These are phyloP conservation scores for Pseudoperonospora humuli DNA, from an alignment of 352 stramenopile genomes.

Conservation along the genomic window DNA sequence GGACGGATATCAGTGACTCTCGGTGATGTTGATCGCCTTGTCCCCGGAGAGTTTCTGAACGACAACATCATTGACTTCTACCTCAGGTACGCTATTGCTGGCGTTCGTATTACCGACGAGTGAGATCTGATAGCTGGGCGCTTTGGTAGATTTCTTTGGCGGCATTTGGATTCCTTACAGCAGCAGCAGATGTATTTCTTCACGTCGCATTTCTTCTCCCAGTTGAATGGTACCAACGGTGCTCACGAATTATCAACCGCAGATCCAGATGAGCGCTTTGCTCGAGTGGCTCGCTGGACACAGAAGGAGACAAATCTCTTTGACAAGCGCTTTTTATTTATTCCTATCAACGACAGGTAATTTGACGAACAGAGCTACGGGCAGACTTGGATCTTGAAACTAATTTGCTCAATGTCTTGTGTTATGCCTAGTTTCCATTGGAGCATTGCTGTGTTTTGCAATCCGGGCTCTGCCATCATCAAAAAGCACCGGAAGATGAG, in stretches of 20 bases:
- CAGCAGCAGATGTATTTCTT: constrained; percentile 87
- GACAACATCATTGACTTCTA: constrained; percentile 92
- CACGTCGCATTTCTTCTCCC: constrained; percentile 94
- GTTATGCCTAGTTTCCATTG: constrained; percentile 69
- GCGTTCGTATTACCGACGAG: neutral
- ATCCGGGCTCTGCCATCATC: constrained; percentile 65
- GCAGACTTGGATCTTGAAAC: neutral
- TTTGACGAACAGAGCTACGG: neutral
- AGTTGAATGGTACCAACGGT: constrained; percentile 54
- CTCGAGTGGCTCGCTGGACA: constrained; percentile 70
- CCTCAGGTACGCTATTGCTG: constrained; percentile 43
- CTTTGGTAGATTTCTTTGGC: constrained; percentile 50
- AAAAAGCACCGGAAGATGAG: constrained; percentile 32
- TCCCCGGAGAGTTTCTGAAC: constrained; percentile 90
- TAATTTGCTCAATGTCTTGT: neutral
- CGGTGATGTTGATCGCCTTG: constrained; percentile 82
- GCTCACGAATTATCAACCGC: constrained; percentile 18
- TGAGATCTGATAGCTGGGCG: constrained; percentile 1
- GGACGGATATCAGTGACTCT: constrained; percentile 70
- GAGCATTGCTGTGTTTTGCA: constrained; percentile 83
- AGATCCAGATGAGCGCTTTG: constrained; percentile 40
- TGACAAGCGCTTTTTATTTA: constrained; percentile 79
- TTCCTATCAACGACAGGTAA: constrained; percentile 87
- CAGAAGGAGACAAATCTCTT: constrained; percentile 81
- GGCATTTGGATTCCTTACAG: constrained; percentile 52